These are phyloP conservation scores for Ceratocystis destructans DNA, from an alignment of 2,329 filamentous ascomycete genomes.

Conservation along the genomic window DNA sequence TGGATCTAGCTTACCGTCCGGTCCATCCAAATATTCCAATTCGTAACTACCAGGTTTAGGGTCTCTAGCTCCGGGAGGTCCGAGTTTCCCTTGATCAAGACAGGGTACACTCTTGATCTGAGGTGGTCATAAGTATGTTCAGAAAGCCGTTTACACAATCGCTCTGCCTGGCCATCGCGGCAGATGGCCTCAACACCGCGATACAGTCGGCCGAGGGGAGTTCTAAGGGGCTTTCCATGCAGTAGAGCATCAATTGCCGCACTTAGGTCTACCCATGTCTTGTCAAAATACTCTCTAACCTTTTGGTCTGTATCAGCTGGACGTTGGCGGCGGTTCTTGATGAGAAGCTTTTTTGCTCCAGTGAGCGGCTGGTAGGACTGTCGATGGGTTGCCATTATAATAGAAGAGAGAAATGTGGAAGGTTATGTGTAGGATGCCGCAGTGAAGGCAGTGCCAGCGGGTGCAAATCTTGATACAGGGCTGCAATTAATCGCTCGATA, in stretches of 20 bases:
- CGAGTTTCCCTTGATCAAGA: constrained; percentile 38
- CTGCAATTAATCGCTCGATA: background rate
- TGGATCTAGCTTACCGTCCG: constrained; percentile 16
- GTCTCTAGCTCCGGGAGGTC: constrained; percentile 44
- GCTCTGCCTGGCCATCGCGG: constrained; percentile 56
- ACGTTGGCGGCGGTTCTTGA: constrained; percentile 68
- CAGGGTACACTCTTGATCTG: constrained; percentile 42
- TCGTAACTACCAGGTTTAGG: constrained; percentile 39
- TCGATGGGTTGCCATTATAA: background rate
- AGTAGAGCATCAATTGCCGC: constrained; percentile 63
- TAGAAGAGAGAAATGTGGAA: background rate
- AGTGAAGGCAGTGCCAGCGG: background rate
- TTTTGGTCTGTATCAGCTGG: constrained; percentile 37
- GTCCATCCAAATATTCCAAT: constrained; percentile 63
- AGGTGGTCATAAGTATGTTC: constrained; percentile 56
- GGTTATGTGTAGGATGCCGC: background rate
- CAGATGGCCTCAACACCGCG: constrained; percentile 86
- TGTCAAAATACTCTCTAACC: constrained; percentile 63
- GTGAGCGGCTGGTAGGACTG: constrained; percentile 45
- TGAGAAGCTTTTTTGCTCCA: constrained; percentile 74
- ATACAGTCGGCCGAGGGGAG: constrained; percentile 80
- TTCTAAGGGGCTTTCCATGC: constrained; percentile 43
- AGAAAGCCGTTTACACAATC: constrained; percentile 53
- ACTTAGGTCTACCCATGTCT: constrained; percentile 61
- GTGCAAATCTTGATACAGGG: background rate